Base-by-base conservation (phyloP, 805 yeast species). In the Saccharomycopsis javanensis region DNA sequence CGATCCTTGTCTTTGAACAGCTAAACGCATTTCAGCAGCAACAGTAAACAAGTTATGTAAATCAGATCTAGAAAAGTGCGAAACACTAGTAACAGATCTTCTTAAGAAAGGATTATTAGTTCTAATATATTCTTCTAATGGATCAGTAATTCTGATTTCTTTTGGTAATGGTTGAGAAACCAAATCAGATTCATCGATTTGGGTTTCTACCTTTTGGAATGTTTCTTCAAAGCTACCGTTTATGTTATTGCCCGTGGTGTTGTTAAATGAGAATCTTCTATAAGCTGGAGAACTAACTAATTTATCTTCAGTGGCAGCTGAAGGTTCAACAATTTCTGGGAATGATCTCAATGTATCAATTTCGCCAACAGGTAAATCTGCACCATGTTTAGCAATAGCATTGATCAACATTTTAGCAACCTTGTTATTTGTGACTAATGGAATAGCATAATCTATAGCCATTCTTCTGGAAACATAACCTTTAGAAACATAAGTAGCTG, bases 401-500 rank as follows among this genome's bases (percentile, higher is more conserved):
- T 94, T 98, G 64, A 94, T 84, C 72, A 94, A 78, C 64, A 94
- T 77, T 75, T 94, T 94, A 61, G 99, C 99, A 78, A 91, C 85
- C 75, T 94, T 94, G 64, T 94, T 98, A 69, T 94, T 94, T 63
- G 99, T 94, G 54, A 94, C 96, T 71, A 94, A 79, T 54, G 99
- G 99, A 69, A 94, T 90, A 55, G 97, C 91, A 71, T 88, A 95
- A 74, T 94, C 99, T 64, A 94, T 97, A 64, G 99, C 99, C 98
- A 94, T 88, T 79, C 99, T 94, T 80, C 99, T 95, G 51, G 98
- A 88, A 72, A 82, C 84, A 79, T 94, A 94, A 71, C 99, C 99
- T 76, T 88, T 90, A 30, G 97, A 88, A 79, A 94, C 89, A 75
- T 94, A 94, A 61, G 92, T 86, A 57, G 99, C 97, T 61, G 99